Conservation (phyloP, 495 filamentous ascomycete species). For the Daldinia grandis region DNA sequence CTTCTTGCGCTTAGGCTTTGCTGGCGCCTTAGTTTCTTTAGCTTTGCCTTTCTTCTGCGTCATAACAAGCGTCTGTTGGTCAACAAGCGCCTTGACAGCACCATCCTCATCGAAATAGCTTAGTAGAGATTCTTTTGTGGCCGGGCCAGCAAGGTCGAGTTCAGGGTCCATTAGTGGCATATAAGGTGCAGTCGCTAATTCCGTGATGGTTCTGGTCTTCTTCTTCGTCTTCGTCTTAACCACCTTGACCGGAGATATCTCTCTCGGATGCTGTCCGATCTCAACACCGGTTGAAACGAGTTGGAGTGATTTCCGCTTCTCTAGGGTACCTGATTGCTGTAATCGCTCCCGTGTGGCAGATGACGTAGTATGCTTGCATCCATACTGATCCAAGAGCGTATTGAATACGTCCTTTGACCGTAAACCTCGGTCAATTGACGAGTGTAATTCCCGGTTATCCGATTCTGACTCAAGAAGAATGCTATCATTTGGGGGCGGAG, state of each 20-base stretch:
- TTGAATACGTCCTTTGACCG: slow-evolving; percentile 44
- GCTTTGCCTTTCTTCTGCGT: slow-evolving; percentile 46
- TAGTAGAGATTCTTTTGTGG: slow-evolving; percentile 45
- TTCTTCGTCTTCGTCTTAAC: slow-evolving; percentile 68
- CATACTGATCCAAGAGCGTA: slow-evolving; percentile 47
- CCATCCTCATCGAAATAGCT: slow-evolving; percentile 46
- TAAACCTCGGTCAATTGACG: slow-evolving; percentile 25
- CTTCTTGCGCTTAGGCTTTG: slow-evolving; percentile 52
- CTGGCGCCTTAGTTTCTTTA: slow-evolving; percentile 44
- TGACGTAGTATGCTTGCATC: slow-evolving; percentile 33
- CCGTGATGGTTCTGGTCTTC: slow-evolving; percentile 85
- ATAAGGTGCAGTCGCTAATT: slow-evolving; percentile 83
- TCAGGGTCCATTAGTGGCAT: slow-evolving; percentile 45
- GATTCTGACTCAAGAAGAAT: slow-evolving; percentile 33
- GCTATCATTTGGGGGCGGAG: slow-evolving; percentile 51
- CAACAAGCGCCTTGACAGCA: slow-evolving; percentile 43
- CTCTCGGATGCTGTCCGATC: slow-evolving; percentile 24
- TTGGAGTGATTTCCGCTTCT: slow-evolving; percentile 63
- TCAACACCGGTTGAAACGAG: slow-evolving; percentile 47
- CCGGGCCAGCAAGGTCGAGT: slow-evolving; percentile 38
- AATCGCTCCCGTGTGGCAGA: not conserved
- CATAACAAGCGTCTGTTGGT: slow-evolving; percentile 46
- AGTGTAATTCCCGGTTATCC: slow-evolving; percentile 40
- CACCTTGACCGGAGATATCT: slow-evolving; percentile 60
- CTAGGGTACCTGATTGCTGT: slow-evolving; percentile 41